Percentiles rank a stretch among this genome's conserved stretches.
phyloP scores from a whole-genome alignment of 1,284 basidiomycete species.

The Ustilago esculenta region DNA sequence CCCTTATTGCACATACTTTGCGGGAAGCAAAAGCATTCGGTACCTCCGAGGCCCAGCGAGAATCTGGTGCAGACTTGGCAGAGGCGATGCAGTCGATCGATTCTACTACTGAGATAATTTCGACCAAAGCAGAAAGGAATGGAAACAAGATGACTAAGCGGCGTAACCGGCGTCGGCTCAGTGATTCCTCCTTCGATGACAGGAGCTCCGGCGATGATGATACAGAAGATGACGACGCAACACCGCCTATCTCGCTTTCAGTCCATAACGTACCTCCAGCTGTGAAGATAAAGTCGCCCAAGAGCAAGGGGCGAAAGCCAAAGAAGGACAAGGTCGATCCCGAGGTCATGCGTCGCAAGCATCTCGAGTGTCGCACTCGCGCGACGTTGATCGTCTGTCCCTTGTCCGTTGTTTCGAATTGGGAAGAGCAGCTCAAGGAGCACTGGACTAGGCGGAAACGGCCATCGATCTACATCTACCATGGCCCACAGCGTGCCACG shows the following conservation, averaged over 20 bases:
- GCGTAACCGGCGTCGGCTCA: conserved; percentile 8
- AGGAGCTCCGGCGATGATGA: no score
- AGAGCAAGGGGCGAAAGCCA: conserved; percentile 68
- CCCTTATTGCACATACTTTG: conserved; percentile 87
- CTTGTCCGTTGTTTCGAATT: conserved; percentile 94
- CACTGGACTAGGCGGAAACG: conserved; percentile 70
- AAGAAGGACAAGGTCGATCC: conserved; percentile 73
- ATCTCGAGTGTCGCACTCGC: conserved; percentile 72
- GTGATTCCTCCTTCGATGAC: conserved; percentile 16
- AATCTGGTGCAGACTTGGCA: conserved; percentile 6
- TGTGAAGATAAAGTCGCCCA: conserved; percentile 69
- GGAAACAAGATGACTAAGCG: no score
- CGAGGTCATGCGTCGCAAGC: conserved; percentile 45
- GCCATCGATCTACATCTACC: conserved; percentile 86
- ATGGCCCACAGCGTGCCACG: conserved; percentile 86
- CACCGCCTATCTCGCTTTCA: conserved; percentile 15
- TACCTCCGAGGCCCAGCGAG: conserved; percentile 10
- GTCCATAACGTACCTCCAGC: conserved; percentile 41
- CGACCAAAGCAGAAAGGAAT: conserved; percentile 7
- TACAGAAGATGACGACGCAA: conserved; percentile 17
- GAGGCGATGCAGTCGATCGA: conserved; percentile 10
- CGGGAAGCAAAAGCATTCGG: conserved; percentile 78
- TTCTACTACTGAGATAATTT: background rate
- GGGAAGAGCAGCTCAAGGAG: conserved; percentile 97
- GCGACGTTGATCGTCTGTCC: conserved; percentile 97